Percentiles rank a stretch among this genome's conserved stretches.
These are phyloP conservation scores for Zostera marina DNA, from an alignment of 116 monocot species.

Conservation along the genomic window DNA sequence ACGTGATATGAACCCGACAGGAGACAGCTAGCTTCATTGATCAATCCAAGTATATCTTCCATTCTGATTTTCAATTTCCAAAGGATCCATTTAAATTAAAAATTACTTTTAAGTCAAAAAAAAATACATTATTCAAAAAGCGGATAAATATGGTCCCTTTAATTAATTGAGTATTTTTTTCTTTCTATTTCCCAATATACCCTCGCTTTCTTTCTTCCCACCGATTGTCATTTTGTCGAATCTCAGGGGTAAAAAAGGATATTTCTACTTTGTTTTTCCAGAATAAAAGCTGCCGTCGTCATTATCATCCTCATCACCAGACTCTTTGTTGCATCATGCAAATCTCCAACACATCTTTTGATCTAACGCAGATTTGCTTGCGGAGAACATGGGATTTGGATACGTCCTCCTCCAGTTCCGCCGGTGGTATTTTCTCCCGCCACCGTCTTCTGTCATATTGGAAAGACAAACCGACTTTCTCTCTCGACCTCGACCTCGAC, in stretches of 20 bases:
- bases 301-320: conserved; percentile 5
- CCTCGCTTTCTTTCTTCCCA: not conserved
- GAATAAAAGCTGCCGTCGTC: conserved; percentile 5
- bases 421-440: not conserved
- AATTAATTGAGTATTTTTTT: too few species aligned
- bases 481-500: conserved; percentile 19
- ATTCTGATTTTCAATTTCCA: conserved; percentile 1
- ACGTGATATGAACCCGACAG: not conserved
- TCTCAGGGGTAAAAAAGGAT: not conserved
- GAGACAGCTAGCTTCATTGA: not conserved
- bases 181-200: not conserved
- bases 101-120: too few species aligned
- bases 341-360: conserved; percentile 2
- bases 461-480: conserved; percentile 17
- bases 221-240: not conserved
- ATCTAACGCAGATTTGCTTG: conserved; percentile 1
- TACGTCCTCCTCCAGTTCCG: not conserved
- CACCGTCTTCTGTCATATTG: not conserved
- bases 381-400: not conserved
- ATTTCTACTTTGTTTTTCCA: not conserved
- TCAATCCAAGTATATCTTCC: conserved; percentile 11
- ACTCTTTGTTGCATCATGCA: not conserved
- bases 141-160: not conserved
- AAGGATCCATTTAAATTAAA: too few species aligned
- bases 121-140: not conserved